phyloP scores from a whole-genome alignment of 139 green algal genomes.

The Chlamydomonas asymmetrica region DNA sequence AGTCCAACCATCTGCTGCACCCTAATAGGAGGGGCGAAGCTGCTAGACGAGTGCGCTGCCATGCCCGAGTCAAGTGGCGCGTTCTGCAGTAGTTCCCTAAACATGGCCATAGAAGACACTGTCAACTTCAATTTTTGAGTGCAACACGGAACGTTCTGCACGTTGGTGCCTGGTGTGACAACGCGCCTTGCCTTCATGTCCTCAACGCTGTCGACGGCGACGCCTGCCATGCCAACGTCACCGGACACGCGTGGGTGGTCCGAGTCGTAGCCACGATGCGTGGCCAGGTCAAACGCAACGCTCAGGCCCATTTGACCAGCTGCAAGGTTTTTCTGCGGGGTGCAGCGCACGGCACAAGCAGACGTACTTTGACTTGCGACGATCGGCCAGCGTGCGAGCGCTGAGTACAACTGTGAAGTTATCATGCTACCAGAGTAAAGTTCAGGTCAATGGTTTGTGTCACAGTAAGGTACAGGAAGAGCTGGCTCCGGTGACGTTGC shows the following conservation, averaged over 20 bases:
- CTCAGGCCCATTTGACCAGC: constrained; percentile 69
- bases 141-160: too few species aligned
- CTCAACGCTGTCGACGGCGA: constrained; percentile 72
- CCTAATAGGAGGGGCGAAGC: background rate
- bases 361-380: background rate
- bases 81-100: background rate
- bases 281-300: constrained; percentile 77
- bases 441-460: background rate
- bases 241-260: constrained; percentile 70
- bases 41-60: background rate
- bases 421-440: too few species aligned
- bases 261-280: constrained; percentile 72
- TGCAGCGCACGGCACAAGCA: background rate
- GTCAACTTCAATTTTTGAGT: too few species aligned
- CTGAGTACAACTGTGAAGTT: too few species aligned
- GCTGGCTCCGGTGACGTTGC: background rate
- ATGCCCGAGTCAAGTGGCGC: background rate
- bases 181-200: constrained; percentile 68
- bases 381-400: too few species aligned
- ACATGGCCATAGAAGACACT: too few species aligned
- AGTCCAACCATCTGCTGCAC: background rate
- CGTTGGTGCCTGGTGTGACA: too few species aligned
- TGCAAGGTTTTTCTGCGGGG: constrained; percentile 44
- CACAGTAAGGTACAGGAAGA: background rate
- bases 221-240: constrained; percentile 78